Base-by-base conservation (phyloP, 2,329 filamentous ascomycete species). In the Aspergillus bombycis region DNA sequence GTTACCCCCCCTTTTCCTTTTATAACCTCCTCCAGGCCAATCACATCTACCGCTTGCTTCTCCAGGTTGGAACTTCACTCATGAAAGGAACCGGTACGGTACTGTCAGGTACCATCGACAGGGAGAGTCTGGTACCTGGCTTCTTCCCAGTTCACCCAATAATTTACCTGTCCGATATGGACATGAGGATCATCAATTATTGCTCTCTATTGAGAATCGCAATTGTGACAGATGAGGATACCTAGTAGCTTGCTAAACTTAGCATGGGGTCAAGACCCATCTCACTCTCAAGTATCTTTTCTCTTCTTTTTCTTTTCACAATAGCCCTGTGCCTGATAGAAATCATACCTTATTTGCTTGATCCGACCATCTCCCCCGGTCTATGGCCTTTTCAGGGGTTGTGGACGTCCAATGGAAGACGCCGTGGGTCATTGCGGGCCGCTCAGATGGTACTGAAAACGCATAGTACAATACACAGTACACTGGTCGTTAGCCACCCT, bases 1-100 rank as follows among this genome's bases (percentile, higher is more conserved):
- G 9, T 16, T 55, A 26, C 23, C 70, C 71, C 71, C 70, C 67
- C n/a, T n/a, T 74, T 74, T 70, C 67, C 65, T 65, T 70, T 61
- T 63, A 38, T 58, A 65, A 34, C 57, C 43, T 65, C 55, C 64
- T 50, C 71, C 26, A 4, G 14, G 16, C 46, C 70, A 73, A 73
- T 72, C 71, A 75, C 67, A 61, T 60, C 56, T 61, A 58, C 56
- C 59, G 56, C 23, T 62, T 57, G 9, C 45, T 67, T 66, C 68
- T 67, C 70, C 68, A 69, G 68, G 66, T 57, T 50, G 34, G 30
- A 53, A 53, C 11, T 23, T 23, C n/a, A 21, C 28, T 30, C 8
- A 21, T 16, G 11, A 48, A 58, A 6, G 5, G 16, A 21, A 34
- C 19, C 30, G 4, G 26, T 59, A 12, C 45, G 4, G 48, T n/a